Conservation (phyloP, 768 basidiomycete species). For the Russula lepida region DNA sequence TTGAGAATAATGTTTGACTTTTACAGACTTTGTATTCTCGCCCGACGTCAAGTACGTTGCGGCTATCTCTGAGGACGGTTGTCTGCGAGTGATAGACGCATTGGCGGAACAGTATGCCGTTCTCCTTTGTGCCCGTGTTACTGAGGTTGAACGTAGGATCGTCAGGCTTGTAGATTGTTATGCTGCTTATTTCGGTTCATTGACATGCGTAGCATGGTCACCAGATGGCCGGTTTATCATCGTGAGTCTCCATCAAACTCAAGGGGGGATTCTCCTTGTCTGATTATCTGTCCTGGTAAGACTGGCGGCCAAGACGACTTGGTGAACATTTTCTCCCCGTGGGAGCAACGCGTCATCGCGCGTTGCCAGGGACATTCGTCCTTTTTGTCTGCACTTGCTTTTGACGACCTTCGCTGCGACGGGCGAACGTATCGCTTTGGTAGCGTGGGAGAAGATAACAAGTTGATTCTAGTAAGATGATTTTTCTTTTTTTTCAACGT, state of each 20-base stretch:
- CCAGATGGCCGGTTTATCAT: constrained; percentile 92
- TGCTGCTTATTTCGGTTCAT: constrained; percentile 87
- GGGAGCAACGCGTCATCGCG: constrained; percentile 90
- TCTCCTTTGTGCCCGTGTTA: neutral
- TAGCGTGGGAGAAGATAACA: constrained; percentile 95
- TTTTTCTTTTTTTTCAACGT: constrained; percentile 3
- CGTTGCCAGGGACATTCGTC: constrained; percentile 96
- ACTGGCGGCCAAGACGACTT: constrained; percentile 97
- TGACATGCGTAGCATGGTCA: constrained; percentile 90
- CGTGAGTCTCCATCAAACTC: constrained; percentile 32
- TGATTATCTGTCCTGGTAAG: constrained; percentile 31
- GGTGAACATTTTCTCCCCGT: constrained; percentile 87
- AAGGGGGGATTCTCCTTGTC: neutral
- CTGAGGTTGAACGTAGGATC: neutral
- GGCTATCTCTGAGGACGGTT: constrained; percentile 88
- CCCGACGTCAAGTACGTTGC: constrained; percentile 89
- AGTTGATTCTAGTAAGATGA: constrained; percentile 68
- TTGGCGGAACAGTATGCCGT: constrained; percentile 69
- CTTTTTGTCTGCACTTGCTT: constrained; percentile 83
- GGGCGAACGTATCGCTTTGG: constrained; percentile 90
- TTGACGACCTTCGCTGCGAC: constrained; percentile 84
- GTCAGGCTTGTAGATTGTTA: constrained; percentile 85
- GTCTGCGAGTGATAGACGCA: constrained; percentile 82
- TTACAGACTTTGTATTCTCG: constrained; percentile 80
- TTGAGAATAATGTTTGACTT: neutral